Conservation (phyloP, 257 asterid species). For the Salvia rosmarinus region DNA sequence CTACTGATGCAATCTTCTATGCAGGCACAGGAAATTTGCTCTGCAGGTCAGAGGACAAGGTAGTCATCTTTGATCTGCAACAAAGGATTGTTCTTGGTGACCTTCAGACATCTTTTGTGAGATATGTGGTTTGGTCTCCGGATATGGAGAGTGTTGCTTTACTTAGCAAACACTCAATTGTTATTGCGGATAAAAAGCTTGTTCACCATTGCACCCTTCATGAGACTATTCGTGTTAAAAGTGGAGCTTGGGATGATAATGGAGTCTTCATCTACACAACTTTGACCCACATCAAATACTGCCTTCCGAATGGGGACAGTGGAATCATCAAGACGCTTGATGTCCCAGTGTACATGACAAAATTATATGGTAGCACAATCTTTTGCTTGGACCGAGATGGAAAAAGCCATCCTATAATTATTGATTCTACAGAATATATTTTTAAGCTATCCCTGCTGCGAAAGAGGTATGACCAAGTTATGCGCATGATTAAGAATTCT, state of each 20-base stretch:
- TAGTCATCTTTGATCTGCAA: conserved; percentile 85
- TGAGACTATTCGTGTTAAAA: conserved; percentile 96
- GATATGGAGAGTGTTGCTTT: conserved; percentile 95
- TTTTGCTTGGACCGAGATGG: conserved; percentile 98
- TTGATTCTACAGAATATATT: conserved; percentile 87
- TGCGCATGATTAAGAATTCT: conserved; percentile 92
- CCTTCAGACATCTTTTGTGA: conserved; percentile 75
- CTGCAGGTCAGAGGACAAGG: conserved; percentile 95
- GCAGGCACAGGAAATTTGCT: conserved; percentile 95
- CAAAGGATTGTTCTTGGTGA: conserved; percentile 84
- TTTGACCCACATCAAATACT: conserved; percentile 90
- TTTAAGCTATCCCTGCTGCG: conserved; percentile 73
- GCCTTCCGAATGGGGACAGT: conserved; percentile 96
- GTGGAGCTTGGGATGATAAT: conserved; percentile 98
- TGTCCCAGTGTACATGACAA: conserved; percentile 83
- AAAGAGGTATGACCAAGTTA: conserved; percentile 90
- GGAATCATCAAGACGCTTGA: conserved; percentile 94
- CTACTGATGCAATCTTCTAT: conserved; percentile 87
- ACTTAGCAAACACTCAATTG: conserved; percentile 91
- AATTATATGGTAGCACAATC: conserved; percentile 78
- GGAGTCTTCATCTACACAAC: conserved; percentile 96
- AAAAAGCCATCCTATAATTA: conserved; percentile 78
- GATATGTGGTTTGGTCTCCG: conserved; percentile 90
- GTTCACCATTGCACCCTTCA: conserved; percentile 94
- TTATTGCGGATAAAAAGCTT: conserved; percentile 88